Conservation (phyloP, 2,329 filamentous ascomycete species). For the Dactylellina haptotyla region DNA sequence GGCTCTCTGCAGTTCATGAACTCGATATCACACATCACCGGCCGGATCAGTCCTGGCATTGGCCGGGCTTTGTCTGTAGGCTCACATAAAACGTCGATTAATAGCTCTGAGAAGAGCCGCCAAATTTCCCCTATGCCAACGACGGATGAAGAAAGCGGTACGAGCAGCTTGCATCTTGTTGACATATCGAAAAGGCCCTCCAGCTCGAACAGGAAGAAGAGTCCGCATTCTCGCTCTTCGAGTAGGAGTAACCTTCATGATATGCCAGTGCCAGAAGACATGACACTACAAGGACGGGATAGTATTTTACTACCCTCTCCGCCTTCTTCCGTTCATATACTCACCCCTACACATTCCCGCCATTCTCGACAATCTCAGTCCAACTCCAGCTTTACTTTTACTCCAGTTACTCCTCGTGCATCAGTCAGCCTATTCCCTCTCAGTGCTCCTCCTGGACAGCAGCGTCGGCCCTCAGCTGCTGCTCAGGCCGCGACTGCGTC, state of each 20-base stretch:
- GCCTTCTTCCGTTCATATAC: slow-evolving; percentile 40
- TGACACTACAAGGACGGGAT: slow-evolving; percentile 37
- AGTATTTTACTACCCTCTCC: slow-evolving; percentile 44
- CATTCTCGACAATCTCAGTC: slow-evolving; percentile 46
- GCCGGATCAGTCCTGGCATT: slow-evolving; percentile 46
- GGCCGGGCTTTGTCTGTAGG: slow-evolving; percentile 46
- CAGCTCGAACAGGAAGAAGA: slow-evolving; percentile 33
- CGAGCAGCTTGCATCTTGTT: slow-evolving; percentile 19
- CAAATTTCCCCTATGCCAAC: slow-evolving; percentile 43
- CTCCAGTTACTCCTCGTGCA: slow-evolving; percentile 39
- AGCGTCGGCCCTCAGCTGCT: slow-evolving; percentile 22
- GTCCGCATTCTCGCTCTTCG: slow-evolving; percentile 48
- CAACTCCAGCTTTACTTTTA: slow-evolving; percentile 51
- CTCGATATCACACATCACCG: slow-evolving; percentile 51
- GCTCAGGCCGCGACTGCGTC: slow-evolving; percentile 23
- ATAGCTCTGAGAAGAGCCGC: slow-evolving; percentile 41
- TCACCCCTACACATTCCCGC: slow-evolving; percentile 42
- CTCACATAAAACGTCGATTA: slow-evolving; percentile 36
- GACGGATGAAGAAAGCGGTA: slow-evolving; percentile 27
- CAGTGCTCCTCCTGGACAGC: slow-evolving; percentile 38
- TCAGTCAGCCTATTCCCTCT: slow-evolving; percentile 49
- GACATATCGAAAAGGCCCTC: slow-evolving; percentile 42
- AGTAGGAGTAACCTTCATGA: slow-evolving; percentile 44
- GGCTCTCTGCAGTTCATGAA: slow-evolving; percentile 46
- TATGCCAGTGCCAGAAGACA: slow-evolving; percentile 39